phyloP scores from a whole-genome alignment of 805 yeast genomes.

The Priceomyces castillae region DNA sequence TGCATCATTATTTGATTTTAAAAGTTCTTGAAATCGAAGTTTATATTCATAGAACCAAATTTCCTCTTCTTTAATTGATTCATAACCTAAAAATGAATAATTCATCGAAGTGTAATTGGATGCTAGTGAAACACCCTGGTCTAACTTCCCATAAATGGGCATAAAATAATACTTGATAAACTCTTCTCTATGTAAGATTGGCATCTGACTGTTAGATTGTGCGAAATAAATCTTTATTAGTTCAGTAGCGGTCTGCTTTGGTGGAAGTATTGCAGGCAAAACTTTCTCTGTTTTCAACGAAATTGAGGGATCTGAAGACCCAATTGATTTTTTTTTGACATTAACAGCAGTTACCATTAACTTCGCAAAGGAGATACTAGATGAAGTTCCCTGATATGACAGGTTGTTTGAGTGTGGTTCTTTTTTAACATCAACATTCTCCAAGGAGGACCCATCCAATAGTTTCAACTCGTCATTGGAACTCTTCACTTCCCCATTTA shows the following conservation, averaged over 20 bases:
- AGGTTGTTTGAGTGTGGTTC: not conserved
- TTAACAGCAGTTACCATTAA: slow-evolving; percentile 76
- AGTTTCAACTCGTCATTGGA: not conserved
- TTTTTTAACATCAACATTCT: not conserved
- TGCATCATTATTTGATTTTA: slow-evolving; percentile 22
- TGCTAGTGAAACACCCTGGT: slow-evolving; percentile 53
- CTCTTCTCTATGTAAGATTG: slow-evolving; percentile 77
- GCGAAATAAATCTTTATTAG: slow-evolving; percentile 66
- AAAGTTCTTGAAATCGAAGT: slow-evolving; percentile 19
- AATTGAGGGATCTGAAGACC: slow-evolving; percentile 24
- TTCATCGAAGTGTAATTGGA: slow-evolving; percentile 52
- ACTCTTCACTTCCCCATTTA: not conserved
- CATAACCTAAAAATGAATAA: slow-evolving; percentile 18
- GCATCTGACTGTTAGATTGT: slow-evolving; percentile 79
- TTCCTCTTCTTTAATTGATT: slow-evolving; percentile 25
- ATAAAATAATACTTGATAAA: slow-evolving; percentile 65
- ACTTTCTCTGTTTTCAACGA: slow-evolving; percentile 18
- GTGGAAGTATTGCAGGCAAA: slow-evolving; percentile 57
- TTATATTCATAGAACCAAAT: slow-evolving; percentile 51
- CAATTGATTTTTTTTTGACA: slow-evolving; percentile 30
- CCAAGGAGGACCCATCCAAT: not conserved
- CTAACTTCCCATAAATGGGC: slow-evolving; percentile 76
- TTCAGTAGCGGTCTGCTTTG: slow-evolving; percentile 66
- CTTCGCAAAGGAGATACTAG: slow-evolving; percentile 66
- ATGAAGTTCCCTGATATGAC: slow-evolving; percentile 3